Percentiles rank a stretch among this genome's conserved stretches.
phyloP scores from a whole-genome alignment of 1,284 basidiomycete genomes.

The Schizophyllum amplum region DNA sequence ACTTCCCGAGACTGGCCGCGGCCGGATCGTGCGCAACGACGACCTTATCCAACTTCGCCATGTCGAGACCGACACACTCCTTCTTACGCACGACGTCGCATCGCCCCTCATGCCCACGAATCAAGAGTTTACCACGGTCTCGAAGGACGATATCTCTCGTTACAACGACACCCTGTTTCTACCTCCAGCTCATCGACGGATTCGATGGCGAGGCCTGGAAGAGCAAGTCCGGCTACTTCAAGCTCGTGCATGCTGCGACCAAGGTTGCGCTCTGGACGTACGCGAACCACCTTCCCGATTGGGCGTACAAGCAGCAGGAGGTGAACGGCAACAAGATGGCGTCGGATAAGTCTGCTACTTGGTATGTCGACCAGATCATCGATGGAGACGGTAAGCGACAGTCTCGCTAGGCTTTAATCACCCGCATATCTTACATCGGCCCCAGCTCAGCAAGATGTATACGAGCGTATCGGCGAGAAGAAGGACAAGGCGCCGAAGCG shows the following conservation, averaged over 20 bases:
- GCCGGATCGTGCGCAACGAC: slow-evolving; percentile 81
- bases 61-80: slow-evolving; percentile 73
- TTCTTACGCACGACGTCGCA: slow-evolving; percentile 96
- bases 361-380: slow-evolving; percentile 85
- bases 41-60: slow-evolving; percentile 90
- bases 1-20: slow-evolving; percentile 82
- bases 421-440: no score
- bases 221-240: slow-evolving; percentile 89
- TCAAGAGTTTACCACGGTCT: slow-evolving; percentile 94
- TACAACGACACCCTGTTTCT: slow-evolving; percentile 88
- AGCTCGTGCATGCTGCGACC: slow-evolving; percentile 83
- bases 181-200: slow-evolving; percentile 64
- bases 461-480: not conserved
- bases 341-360: slow-evolving; percentile 74
- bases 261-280: slow-evolving; percentile 95
- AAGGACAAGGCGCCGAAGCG: slow-evolving; percentile 59
- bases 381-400: slow-evolving; percentile 54
- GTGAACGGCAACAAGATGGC: slow-evolving; percentile 97
- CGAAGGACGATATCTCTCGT: slow-evolving; percentile 61
- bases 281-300: slow-evolving; percentile 78
- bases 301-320: slow-evolving; percentile 97
- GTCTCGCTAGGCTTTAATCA: no score
- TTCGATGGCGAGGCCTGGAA: slow-evolving; percentile 78
- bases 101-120: slow-evolving; percentile 97
- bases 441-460: slow-evolving; percentile 8